Conservation (phyloP, 495 filamentous ascomycete species). For the Xylaria curta region DNA sequence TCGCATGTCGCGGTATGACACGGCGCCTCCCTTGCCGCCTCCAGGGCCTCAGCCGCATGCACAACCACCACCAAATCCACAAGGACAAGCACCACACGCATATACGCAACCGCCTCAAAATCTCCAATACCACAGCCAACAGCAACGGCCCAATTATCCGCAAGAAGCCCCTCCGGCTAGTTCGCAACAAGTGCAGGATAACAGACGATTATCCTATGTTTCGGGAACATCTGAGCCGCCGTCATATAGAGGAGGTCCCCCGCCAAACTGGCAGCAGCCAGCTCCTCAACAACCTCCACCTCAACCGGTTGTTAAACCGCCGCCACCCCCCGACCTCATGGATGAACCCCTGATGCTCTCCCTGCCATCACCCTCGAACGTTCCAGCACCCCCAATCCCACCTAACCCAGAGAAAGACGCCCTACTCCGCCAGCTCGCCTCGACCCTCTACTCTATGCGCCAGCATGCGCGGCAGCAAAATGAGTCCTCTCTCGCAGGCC, state of each 20-base stretch:
- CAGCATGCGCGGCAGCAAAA: conserved; percentile 68
- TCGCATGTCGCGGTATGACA: conserved; percentile 49
- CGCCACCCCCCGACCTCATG: conserved; percentile 70
- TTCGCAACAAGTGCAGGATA: conserved; percentile 35
- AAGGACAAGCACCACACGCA: conserved; percentile 24
- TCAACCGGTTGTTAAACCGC: conserved; percentile 50
- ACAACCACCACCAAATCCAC: conserved; percentile 21
- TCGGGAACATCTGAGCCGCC: conserved; percentile 29
- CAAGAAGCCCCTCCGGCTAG: conserved; percentile 31
- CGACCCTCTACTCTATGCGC: conserved; percentile 69
- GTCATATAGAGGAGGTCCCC: conserved; percentile 30
- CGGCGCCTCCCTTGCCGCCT: conserved; percentile 50
- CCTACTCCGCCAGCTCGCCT: conserved; percentile 77
- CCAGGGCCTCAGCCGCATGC: conserved; percentile 36
- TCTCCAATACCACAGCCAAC: conserved; percentile 43
- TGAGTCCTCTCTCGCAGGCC: conserved; percentile 70
- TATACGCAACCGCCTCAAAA: conserved; percentile 35
- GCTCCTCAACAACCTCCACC: conserved; percentile 33
- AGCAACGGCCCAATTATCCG: conserved; percentile 37
- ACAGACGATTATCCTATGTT: conserved; percentile 29
- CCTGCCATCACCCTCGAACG: conserved; percentile 61
- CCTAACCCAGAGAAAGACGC: conserved; percentile 97
- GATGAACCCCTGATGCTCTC: conserved; percentile 70
- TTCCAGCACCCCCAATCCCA: conserved; percentile 80
- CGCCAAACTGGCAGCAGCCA: conserved; percentile 36